phyloP scores from a whole-genome alignment of 768 basidiomycete genomes.

The Russula dissimulans region DNA sequence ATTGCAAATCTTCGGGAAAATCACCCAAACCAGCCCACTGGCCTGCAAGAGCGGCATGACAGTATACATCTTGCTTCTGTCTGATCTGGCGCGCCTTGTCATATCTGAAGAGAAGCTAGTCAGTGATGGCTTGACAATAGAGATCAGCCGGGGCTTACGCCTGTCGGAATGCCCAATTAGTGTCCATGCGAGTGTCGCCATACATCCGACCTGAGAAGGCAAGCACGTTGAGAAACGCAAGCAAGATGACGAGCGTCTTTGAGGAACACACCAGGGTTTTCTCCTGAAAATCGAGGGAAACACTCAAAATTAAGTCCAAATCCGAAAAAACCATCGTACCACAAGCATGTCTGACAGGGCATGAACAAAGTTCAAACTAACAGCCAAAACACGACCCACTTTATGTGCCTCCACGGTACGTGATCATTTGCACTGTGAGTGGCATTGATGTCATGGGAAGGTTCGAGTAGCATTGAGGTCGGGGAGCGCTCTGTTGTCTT shows the following conservation, averaged over 20 bases:
- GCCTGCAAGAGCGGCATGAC: constrained; percentile 38
- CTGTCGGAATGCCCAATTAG: constrained; percentile 57
- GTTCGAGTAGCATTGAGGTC: constrained; percentile 67
- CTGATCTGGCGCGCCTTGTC: constrained; percentile 57
- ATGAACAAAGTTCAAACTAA: background rate
- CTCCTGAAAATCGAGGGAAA: constrained; percentile 31
- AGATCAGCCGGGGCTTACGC: constrained; percentile 29
- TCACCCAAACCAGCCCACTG: constrained; percentile 37
- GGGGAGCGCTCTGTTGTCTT: constrained; percentile 62
- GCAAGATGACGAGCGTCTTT: background rate
- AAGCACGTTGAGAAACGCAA: background rate
- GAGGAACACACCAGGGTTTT: constrained; percentile 41
- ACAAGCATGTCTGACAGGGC: constrained; percentile 49
- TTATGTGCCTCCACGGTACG: constrained; percentile 69
- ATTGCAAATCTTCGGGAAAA: constrained; percentile 62
- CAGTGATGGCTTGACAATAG: constrained; percentile 48
- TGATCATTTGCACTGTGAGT: constrained; percentile 35
- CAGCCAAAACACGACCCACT: constrained; percentile 33
- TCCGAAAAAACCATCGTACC: constrained; percentile 21
- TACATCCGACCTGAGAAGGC: constrained; percentile 19
- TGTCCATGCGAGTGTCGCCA: constrained; percentile 56
- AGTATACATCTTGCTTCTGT: constrained; percentile 59
- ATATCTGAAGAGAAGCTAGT: constrained; percentile 33
- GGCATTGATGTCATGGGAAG: constrained; percentile 53
- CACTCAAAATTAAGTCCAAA: background rate